Evolutionary conservation across 306 rosid species (phyloP), one percentile per base, ranked within the genome.

Genomic region (Trifolium dubium): DNA sequence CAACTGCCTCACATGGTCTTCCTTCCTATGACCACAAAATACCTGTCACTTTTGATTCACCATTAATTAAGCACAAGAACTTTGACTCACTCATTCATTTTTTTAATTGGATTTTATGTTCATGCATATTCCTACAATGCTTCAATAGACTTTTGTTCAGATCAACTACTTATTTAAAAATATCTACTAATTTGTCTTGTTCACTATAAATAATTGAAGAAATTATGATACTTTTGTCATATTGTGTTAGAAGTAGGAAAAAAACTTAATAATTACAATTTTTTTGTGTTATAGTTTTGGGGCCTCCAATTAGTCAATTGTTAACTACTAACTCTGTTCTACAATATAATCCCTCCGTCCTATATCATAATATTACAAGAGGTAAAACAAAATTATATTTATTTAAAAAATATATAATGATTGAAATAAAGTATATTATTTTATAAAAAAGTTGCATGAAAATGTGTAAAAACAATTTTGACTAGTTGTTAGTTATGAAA

Each of bases 31-130:
- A 77, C 79, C 79, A 46, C 69, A 64, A 80, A 80, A 64, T 80
- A 80, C 64, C 82, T 65, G 82, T 31, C 76, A 35, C 80, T 71
- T 69, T 69, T 77, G 80, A 86, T 86, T 90, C 74, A 77, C 87
- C 90, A 81, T 81, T 75, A 84, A 77, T 67, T 83, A 83, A 56
- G 53, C 82, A 60, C 62, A 44, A 59, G 60, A 80, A 55, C 88
- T 86, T 90, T 86, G 91, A 88, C 91, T 10, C 4, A 8, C 73
- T 46, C 39, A 15, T 67, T 58, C 43, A 9, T 8, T 54, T 53
- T 39, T 55, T 43, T 15, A 44, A 43, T 47, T 47, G 74, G 66
- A 72, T 51, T 46, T 65, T 23, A 23, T 23, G 71, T 79, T 43
- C 54, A 46, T 9, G 46, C 60, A 14, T 15, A 17, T 53, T 59